phyloP scores from a whole-genome alignment of 176 grass and related monocot species.

The Juncus inflexus region DNA sequence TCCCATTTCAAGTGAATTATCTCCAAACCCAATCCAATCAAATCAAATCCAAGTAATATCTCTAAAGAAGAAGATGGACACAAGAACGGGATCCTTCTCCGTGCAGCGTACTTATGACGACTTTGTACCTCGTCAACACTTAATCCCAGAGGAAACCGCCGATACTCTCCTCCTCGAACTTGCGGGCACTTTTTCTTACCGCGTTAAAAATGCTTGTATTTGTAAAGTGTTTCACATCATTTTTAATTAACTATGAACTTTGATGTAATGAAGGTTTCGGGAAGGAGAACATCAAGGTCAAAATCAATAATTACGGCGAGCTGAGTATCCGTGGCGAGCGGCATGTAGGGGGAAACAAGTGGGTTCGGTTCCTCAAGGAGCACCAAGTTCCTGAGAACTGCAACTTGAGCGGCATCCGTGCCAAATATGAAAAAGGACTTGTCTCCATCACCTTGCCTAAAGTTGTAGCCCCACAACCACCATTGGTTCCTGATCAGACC shows the following conservation, averaged over 20 bases:
- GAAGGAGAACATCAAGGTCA: conserved; percentile 63
- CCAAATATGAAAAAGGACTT: conserved; percentile 44
- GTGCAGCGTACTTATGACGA: conserved; percentile 37
- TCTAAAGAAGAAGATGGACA: background rate
- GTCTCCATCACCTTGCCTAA: conserved; percentile 51
- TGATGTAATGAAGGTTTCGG: conserved; percentile 41
- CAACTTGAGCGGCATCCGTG: conserved; percentile 42
- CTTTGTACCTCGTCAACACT: conserved; percentile 40
- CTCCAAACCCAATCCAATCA: background rate
- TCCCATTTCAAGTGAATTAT: conserved; percentile 5
- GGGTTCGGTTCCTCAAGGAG: conserved; percentile 59
- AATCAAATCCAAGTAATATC: background rate
- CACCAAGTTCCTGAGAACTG: conserved; percentile 43
- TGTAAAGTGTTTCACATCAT: background rate
- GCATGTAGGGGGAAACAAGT: conserved; percentile 26
- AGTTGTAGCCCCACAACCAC: conserved; percentile 1
- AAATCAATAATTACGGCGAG: conserved; percentile 35
- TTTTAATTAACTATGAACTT: background rate
- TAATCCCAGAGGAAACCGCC: conserved; percentile 21
- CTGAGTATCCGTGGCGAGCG: conserved; percentile 55
- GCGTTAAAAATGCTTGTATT: too few species aligned
- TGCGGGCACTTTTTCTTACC: conserved; percentile 28
- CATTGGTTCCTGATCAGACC: background rate
- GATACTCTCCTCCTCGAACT: conserved; percentile 50
- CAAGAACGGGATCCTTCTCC: background rate